These are phyloP conservation scores for Xerocomellus chrysenteron DNA, from an alignment of 768 basidiomycete species.

Conservation along the genomic window DNA sequence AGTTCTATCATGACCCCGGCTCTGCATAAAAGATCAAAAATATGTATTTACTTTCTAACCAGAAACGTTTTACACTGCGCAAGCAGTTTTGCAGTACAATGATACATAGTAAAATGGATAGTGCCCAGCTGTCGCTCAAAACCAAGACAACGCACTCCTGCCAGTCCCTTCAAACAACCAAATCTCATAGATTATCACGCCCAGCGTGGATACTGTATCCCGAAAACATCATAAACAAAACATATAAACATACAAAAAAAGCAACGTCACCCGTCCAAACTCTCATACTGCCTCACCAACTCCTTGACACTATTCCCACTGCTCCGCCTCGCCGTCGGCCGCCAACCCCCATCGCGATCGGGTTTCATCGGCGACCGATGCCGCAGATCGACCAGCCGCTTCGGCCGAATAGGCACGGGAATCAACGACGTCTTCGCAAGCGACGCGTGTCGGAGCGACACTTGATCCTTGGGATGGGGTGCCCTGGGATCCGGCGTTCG, in stretches of 20 bases:
- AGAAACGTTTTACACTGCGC: too few relatives aligned
- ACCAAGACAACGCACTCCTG: background rate
- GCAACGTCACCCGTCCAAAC: constrained; percentile 14
- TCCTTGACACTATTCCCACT: constrained; percentile 76
- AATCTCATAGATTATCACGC: constrained; percentile 6
- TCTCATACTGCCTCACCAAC: constrained; percentile 63
- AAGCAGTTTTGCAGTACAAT: background rate
- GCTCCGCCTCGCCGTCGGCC: constrained; percentile 45
- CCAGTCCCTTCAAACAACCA: background rate
- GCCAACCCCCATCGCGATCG: constrained; percentile 27
- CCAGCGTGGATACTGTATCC: constrained; percentile 8
- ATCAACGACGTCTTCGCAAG: constrained; percentile 39
- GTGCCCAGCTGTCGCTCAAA: too few relatives aligned
- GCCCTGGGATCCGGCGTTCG: constrained; percentile 46
- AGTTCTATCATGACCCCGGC: too few relatives aligned
- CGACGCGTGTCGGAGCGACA: constrained; percentile 58
- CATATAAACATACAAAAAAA: background rate
- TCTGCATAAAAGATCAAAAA: too few relatives aligned
- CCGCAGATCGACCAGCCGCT: constrained; percentile 54
- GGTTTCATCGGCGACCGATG: constrained; percentile 41
- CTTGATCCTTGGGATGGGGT: constrained; percentile 62
- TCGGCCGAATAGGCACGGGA: constrained; percentile 42
- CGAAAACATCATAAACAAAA: constrained; percentile 7
- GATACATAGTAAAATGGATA: background rate
- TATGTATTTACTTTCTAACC: too few relatives aligned